These are phyloP conservation scores for Metschnikowia lochheadii DNA, from an alignment of 805 yeast species.

Conservation along the genomic window DNA sequence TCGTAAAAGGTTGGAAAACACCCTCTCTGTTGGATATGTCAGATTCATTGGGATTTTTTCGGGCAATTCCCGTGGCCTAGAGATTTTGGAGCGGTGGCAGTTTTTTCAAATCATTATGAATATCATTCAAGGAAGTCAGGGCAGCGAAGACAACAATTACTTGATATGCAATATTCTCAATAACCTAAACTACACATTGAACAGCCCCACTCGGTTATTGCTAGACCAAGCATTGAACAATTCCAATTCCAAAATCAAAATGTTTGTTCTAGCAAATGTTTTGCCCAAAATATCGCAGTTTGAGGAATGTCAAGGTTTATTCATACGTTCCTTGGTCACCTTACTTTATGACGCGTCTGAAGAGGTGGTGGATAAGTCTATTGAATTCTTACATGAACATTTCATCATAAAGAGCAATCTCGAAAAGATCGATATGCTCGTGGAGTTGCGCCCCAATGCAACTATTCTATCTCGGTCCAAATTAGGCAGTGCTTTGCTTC, in stretches of 20 bases:
- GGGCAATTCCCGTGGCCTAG: slow-evolving; percentile 55
- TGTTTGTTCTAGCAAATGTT: slow-evolving; percentile 55
- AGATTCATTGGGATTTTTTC: slow-evolving; percentile 73
- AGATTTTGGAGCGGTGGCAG: slow-evolving; percentile 75
- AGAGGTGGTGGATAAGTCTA: slow-evolving; percentile 19
- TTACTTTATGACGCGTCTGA: slow-evolving; percentile 60
- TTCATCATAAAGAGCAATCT: slow-evolving; percentile 21
- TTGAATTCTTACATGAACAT: slow-evolving; percentile 20
- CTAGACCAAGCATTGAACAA: slow-evolving; percentile 61
- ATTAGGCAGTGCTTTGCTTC: slow-evolving; percentile 45
- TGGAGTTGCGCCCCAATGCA: slow-evolving; percentile 53
- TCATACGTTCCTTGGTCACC: slow-evolving; percentile 52
- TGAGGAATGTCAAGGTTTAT: slow-evolving; percentile 42
- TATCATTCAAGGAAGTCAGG: slow-evolving; percentile 48
- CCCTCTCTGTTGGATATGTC: slow-evolving; percentile 74
- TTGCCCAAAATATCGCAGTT: slow-evolving; percentile 34
- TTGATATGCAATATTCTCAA: slow-evolving; percentile 55
- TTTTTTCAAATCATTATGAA: slow-evolving; percentile 77
- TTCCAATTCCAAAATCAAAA: slow-evolving; percentile 48
- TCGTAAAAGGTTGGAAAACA: slow-evolving; percentile 50
- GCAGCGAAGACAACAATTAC: slow-evolving; percentile 36
- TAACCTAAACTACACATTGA: slow-evolving; percentile 54
- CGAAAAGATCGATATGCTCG: slow-evolving; percentile 47
- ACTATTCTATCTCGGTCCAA: slow-evolving; percentile 24
- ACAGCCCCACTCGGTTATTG: slow-evolving; percentile 65